Evolutionary conservation across 768 basidiomycete genomes (phyloP).

Genomic region (Suillus alpinus): DNA sequence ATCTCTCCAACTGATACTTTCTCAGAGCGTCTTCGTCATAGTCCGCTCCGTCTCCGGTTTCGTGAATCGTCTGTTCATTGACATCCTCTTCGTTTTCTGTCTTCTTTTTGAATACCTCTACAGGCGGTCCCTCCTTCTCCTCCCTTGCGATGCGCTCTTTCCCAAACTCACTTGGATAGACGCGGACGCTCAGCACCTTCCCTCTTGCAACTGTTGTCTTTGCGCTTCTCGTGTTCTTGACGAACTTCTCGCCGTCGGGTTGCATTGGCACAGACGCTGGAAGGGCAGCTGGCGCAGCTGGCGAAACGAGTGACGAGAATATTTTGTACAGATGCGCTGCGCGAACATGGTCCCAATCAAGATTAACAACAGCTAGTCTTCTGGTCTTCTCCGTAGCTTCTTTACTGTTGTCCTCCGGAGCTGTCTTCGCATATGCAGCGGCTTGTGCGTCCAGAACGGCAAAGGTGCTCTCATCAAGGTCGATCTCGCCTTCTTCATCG

Average conservation of each 20-base stretch:
- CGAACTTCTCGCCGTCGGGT: slow-evolving; percentile 12
- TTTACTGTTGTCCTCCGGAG: slow-evolving; percentile 40
- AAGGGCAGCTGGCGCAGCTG: slow-evolving; percentile 43
- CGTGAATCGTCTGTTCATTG: slow-evolving; percentile 61
- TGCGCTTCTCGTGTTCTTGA: slow-evolving; percentile 10
- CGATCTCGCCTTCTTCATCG: slow-evolving; percentile 51
- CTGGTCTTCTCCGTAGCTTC: slow-evolving; percentile 49
- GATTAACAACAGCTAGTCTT: slow-evolving; percentile 87
- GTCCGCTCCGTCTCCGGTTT: slow-evolving; percentile 69
- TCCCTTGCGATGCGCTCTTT: slow-evolving; percentile 82
- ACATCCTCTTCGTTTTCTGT: slow-evolving; percentile 51
- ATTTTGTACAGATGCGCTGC: slow-evolving; percentile 90
- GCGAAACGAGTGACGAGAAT: slow-evolving; percentile 80
- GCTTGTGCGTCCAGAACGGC: slow-evolving; percentile 75
- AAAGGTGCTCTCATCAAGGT: slow-evolving; percentile 76
- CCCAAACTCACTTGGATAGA: slow-evolving; percentile 95
- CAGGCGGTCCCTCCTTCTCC: slow-evolving; percentile 87
- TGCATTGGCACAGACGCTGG: slow-evolving; percentile 21
- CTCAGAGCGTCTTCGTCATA: slow-evolving; percentile 87
- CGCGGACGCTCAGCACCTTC: slow-evolving; percentile 68
- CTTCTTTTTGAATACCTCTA: slow-evolving; percentile 68
- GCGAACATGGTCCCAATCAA: slow-evolving; percentile 97
- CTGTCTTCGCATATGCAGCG: slow-evolving; percentile 49
- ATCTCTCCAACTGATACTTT: slow-evolving; percentile 88
- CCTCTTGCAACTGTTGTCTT: slow-evolving; percentile 47